Evolutionary conservation across 352 stramenopile species (phyloP), one percentile per base, ranked within the genome.

Genomic region (Phytopythium vexans): DNA sequence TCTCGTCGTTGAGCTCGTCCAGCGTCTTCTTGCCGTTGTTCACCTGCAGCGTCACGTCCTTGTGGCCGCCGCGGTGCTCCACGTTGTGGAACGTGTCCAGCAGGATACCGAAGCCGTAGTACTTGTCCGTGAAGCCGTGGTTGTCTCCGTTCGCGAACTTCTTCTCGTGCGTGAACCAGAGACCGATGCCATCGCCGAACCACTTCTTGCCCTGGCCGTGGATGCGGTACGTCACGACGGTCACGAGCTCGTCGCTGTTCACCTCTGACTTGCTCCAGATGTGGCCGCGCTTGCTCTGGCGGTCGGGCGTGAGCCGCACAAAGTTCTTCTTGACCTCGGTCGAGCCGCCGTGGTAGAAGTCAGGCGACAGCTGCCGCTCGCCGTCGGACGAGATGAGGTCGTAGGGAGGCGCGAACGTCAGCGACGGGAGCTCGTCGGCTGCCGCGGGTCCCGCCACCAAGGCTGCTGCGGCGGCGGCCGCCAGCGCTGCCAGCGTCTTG

Each of bases 311-410:
- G 40, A 92, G 68, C 42, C 82, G 82, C 47, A 92, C 80, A 53
- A 92, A 92, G 63, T 86, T 90, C 56, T 86, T 86, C 66, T 87
- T 88, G 46, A 92, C 78, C 41, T 90, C 78, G 16, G 79, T 81
- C 7, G 68, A 70, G 27, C 83, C 83, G 41, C 81, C 77, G 34
- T 68, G 56, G n/a, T 64, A 46, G 35, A 88, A 74, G 48, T 69
- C 43, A 44, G 84, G 71, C 52, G 68, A 82, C 52, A 94, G 74
- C 64, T 83, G 56, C 27, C 83, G 81, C 39, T 72, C 65, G 42
- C 81, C 81, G 16, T 76, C 45, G 35, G 54, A 54, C 60, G 82
- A 68, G 15, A 91, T 66, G 37, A 72, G 66, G n/a, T 80, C 64
- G 54, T 77, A 94, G 53, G 81, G 82, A 62, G 79, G 70, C 45